These are phyloP conservation scores for Coemansia pectinata DNA, from an alignment of 192 early-diverging fungal genomes.

Conservation along the genomic window DNA sequence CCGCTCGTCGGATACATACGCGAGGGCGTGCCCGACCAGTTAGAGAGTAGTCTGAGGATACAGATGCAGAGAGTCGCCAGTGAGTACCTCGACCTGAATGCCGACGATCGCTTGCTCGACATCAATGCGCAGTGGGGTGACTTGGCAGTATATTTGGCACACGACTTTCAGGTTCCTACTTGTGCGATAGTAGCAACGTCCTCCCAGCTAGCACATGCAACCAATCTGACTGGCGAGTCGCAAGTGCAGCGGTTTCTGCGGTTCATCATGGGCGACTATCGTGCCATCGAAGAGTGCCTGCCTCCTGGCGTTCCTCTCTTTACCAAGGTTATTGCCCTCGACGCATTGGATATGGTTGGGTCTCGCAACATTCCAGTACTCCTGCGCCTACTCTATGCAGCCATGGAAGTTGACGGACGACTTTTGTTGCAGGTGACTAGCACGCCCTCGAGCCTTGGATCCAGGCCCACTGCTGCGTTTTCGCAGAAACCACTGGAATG, in stretches of 20 bases:
- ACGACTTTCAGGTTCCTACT: constrained; percentile 39
- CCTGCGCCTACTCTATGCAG: constrained; percentile 25
- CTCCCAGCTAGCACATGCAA: constrained; percentile 46
- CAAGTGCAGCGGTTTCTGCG: constrained; percentile 42
- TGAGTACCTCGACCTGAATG: constrained; percentile 49
- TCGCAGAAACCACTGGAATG: neutral
- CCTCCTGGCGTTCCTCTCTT: constrained; percentile 42
- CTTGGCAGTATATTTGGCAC: constrained; percentile 47
- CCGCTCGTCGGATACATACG: constrained; percentile 50
- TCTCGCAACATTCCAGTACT: constrained; percentile 31
- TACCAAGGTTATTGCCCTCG: constrained; percentile 48
- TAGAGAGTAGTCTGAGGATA: constrained; percentile 24
- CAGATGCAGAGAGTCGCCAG: constrained; percentile 46
- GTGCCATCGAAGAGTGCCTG: constrained; percentile 35
- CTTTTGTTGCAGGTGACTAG: constrained; percentile 45
- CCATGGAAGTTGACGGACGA: constrained; percentile 31
- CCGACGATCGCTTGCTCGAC: constrained; percentile 50
- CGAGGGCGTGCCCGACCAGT: constrained; percentile 37
- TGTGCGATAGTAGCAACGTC: constrained; percentile 37
- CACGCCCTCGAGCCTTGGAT: constrained; percentile 47
- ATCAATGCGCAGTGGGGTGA: constrained; percentile 53
- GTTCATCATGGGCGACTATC: constrained; percentile 49
- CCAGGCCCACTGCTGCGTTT: neutral
- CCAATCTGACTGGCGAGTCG: constrained; percentile 43
- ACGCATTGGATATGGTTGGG: constrained; percentile 44